Base-by-base conservation (phyloP, 768 basidiomycete species). In the Pulveroboletus sp. region DNA sequence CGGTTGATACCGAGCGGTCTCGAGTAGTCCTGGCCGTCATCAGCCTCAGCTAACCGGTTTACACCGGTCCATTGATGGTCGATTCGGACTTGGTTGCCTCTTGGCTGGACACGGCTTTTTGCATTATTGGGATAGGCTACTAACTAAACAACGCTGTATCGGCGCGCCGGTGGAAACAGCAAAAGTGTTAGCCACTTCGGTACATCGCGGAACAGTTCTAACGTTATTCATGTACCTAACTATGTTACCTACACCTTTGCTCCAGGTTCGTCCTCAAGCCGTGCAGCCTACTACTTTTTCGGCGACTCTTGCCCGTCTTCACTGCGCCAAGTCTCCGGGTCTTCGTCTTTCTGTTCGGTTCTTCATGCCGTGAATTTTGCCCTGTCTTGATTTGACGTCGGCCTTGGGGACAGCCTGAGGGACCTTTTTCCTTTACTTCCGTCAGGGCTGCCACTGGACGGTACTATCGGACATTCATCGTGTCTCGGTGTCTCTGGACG, bases 31-130 rank as follows among this genome's bases (percentile, higher is more conserved):
- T 27, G 25, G 9, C 25, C 27, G 12, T 2, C n/a, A n/a, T n/a
- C n/a, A n/a, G n/a, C n/a, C n/a, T n/a, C 27, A 9, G 27, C 27
- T 29, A 29, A 9, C 27, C 12, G 27, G 27, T 29, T 29, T 11
- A 7, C 27, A 29, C 27, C 27, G 8, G 27, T 29, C 27, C 27
- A 27, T 11, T 29, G 27, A 29, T 29, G 5, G 25, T 7, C 36
- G 41, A 50, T 35, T n/a, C n/a, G 16, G 36, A 35, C 48, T 39
- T 44, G 29, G 36, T 37, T 38, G 29, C 50, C 56, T 58, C 40
- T 49, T 64, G 52, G 43, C 50, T 49, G 43, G 53, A 47, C 35
- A 39, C 56, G 34, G 50, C 40, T 49, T 50, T 35, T 50, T 45
- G 23, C 37, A 5, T 33, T 20, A 23, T 14, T 24, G n/a, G n/a